These are phyloP conservation scores for Fusarium decemcellulare DNA, from an alignment of 2,329 filamentous ascomycete species.

Conservation along the genomic window DNA sequence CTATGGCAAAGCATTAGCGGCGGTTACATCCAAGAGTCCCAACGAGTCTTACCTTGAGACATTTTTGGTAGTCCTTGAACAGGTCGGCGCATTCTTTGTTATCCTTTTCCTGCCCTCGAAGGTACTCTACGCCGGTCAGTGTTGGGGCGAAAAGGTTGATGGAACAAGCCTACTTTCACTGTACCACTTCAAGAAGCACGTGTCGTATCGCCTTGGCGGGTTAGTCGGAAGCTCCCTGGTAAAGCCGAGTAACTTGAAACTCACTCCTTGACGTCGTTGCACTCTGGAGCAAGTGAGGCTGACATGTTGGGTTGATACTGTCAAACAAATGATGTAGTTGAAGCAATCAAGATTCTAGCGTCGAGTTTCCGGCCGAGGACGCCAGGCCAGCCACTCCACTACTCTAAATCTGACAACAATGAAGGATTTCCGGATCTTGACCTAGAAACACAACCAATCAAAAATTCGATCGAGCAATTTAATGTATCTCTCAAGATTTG, in stretches of 20 bases:
- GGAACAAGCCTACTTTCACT: conserved; percentile 83
- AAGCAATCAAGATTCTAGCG: conserved; percentile 37
- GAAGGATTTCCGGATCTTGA: background rate
- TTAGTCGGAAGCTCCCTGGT: background rate
- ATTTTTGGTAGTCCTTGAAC: conserved; percentile 91
- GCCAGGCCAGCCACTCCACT: conserved; percentile 38
- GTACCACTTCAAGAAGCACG: conserved; percentile 99
- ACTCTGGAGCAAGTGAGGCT: conserved; percentile 93
- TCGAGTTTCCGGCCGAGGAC: conserved; percentile 6
- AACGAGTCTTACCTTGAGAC: conserved; percentile 74
- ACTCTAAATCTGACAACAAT: conserved; percentile 16
- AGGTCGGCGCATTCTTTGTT: conserved; percentile 88
- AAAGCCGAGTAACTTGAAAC: conserved; percentile 44
- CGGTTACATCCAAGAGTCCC: background rate
- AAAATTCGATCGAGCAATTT: background rate
- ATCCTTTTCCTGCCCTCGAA: conserved; percentile 84
- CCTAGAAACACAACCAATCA: background rate
- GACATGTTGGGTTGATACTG: conserved; percentile 75
- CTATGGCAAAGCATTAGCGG: conserved; percentile 22
- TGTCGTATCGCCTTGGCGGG: conserved; percentile 84
- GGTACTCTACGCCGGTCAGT: conserved; percentile 76
- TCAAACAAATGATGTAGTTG: conserved; percentile 35
- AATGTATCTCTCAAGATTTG: background rate
- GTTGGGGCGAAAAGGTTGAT: conserved; percentile 26
- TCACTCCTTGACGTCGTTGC: conserved; percentile 96